Evolutionary conservation across 2,329 filamentous ascomycete species (phyloP), one percentile per base, ranked within the genome.

Genomic region (Phyllosticta capitalensis): DNA sequence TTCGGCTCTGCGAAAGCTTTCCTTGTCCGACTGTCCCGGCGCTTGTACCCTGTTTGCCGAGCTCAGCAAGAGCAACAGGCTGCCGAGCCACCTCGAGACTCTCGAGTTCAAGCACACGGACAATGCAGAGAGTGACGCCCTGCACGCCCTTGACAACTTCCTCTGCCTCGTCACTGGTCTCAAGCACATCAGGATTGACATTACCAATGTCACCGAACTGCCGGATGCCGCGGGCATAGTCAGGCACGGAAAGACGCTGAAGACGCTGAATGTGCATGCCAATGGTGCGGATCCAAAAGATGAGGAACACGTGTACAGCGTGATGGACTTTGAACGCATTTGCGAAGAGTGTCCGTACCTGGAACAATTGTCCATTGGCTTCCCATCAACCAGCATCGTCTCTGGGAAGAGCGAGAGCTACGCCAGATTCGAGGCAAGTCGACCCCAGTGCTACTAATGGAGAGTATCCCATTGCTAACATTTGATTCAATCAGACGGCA

Each of bases 101-200:
- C 62, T 80, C 5, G 75, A 78, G 52, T 67, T 79, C 58, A 77
- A 78, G 64, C 76, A 79, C 62, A 72, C 75, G 28, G 77, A 79
- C 55, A 79, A 79, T 59, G 52, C 65, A 1, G 77, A 79, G 59
- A 75, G 77, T 33, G 77, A 79, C 56, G 73, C 73, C 5, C 64
- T 80, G 26, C 67, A 71, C 1, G 77, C 78, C 1, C 66, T 80
- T 21, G 77, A 80, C 48, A 76, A 74, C 30, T 78, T 79, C 63
- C 62, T 80, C 26, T 76, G 74, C 52, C 67, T 79, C 5, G 74
- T 79, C 0, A 72, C 74, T 12, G 77, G 77, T 2, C 67, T 80
- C 58, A 67, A 73, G 59, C 67, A 72, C 1, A 67, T 80, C 30
- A 75, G 73, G 5, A 68, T 80, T 45, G 77, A 79, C 63, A 64